Percentiles rank a stretch among this genome's conserved stretches.
phyloP scores from a whole-genome alignment of 192 early-diverging fungal genomes.

The Backusella tarrabulga region DNA sequence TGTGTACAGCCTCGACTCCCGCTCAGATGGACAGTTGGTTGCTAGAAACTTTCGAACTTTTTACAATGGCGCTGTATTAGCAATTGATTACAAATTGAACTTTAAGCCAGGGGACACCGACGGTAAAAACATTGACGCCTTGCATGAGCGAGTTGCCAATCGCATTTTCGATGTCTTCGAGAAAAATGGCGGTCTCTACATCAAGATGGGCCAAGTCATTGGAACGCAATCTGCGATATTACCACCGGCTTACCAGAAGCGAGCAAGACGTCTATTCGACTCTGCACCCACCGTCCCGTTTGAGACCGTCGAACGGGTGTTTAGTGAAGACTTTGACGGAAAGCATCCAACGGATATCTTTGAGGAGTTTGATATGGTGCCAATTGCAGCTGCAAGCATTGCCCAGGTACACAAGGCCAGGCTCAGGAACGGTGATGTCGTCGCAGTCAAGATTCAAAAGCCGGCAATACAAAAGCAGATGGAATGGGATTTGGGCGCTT shows the following conservation, averaged over 20 bases:
- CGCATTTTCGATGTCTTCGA: slow-evolving; percentile 74
- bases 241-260: slow-evolving; percentile 55
- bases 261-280: slow-evolving; percentile 74
- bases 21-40: slow-evolving; percentile 44
- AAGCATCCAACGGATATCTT: slow-evolving; percentile 63
- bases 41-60: slow-evolving; percentile 45
- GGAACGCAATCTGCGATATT: slow-evolving; percentile 64
- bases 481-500: slow-evolving; percentile 75
- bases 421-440: slow-evolving; percentile 59
- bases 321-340: slow-evolving; percentile 63
- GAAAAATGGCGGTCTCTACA: slow-evolving; percentile 86
- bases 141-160: slow-evolving; percentile 74
- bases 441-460: slow-evolving; percentile 95
- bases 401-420: slow-evolving; percentile 88
- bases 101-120: slow-evolving; percentile 53
- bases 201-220: slow-evolving; percentile 86
- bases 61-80: slow-evolving; percentile 50
- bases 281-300: slow-evolving; percentile 77
- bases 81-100: slow-evolving; percentile 80
- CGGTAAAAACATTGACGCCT: slow-evolving; percentile 50
- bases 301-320: slow-evolving; percentile 58
- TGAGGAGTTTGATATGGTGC: slow-evolving; percentile 60
- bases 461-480: slow-evolving; percentile 86
- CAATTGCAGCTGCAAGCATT: slow-evolving; percentile 87
- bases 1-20: slow-evolving; percentile 42